Evolutionary conservation across 306 rosid species (phyloP), one percentile per base, ranked within the genome.

Genomic region (Mucuna pruriens): DNA sequence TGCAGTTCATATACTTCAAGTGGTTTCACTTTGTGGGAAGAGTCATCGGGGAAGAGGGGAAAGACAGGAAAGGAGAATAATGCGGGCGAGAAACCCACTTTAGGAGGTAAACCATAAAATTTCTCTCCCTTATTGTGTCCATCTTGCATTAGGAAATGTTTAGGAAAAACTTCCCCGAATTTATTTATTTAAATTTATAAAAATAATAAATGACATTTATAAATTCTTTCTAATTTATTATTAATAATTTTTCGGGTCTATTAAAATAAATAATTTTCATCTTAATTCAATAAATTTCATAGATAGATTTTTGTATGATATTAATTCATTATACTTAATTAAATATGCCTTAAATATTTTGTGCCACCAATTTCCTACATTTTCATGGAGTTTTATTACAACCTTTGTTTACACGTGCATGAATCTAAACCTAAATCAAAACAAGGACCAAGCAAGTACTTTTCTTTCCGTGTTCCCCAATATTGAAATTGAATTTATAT

Each of bases 1-100:
- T 80, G 95, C 84, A 93, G 92, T 80, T 95, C 98, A 68, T 91
- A 89, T 62, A 74, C 95, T 1, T 96, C 92, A 81, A 89, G 97
- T 80, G 99, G 97, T 48, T 96, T 96, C 88, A 84, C 93, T 75
- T 71, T 94, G 85, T 96, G 99, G 99, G 99, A 92, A 40, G 98
- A 93, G 81, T 87, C 95, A 80, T 89, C 89, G 5, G 82, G 51
- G 6, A 92, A 90, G 54, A 92, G 88, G 91, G 98, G 98, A 90
- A 90, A 90, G 90, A 84, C 92, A 84, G 90, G 94, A 89, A 96
- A 93, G 89, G 99, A 95, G 93, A 93, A 93, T 89, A 65, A 39
- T 16, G 70, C 82, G 81, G 89, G 74, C 40, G 95, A 88, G 42
- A 89, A 82, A 57, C 83, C 89, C 69, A n/a, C 22, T 23, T 33